Percentiles rank a stretch among this genome's conserved stretches.
phyloP scores from a whole-genome alignment of 441 rosid species.

The Populus hybrid region DNA sequence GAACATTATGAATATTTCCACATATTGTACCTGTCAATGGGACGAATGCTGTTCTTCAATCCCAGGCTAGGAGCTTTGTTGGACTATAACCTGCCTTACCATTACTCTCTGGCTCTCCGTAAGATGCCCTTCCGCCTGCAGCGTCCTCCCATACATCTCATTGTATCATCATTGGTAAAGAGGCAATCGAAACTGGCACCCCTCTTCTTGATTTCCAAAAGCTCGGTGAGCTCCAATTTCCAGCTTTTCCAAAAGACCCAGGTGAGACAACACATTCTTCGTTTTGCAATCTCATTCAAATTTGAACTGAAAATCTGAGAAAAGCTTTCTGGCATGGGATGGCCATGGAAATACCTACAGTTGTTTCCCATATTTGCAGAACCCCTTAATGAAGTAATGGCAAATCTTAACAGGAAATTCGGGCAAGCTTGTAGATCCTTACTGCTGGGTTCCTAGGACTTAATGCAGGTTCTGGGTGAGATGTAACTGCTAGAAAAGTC shows the following conservation, averaged over 20 bases:
- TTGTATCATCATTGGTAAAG: constrained; percentile 81
- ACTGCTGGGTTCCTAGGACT: constrained; percentile 53
- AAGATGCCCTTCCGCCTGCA: constrained; percentile 95
- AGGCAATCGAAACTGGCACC: constrained; percentile 83
- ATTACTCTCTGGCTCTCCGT: constrained; percentile 95
- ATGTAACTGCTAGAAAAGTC: constrained; percentile 48
- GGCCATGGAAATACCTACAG: constrained; percentile 78
- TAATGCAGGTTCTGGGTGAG: constrained; percentile 38
- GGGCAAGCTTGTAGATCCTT: constrained; percentile 65
- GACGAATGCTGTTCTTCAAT: constrained; percentile 67
- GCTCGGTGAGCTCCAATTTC: constrained; percentile 74
- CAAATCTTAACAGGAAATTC: constrained; percentile 83
- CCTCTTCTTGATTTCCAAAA: constrained; percentile 74
- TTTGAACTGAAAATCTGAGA: constrained; percentile 38
- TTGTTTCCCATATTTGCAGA: constrained; percentile 81
- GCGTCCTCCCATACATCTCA: constrained; percentile 74
- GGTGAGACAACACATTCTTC: constrained; percentile 67
- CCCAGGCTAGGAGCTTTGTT: constrained; percentile 85
- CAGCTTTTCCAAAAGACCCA: constrained; percentile 71
- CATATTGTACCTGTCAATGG: constrained; percentile 65
- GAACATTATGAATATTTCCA: background rate
- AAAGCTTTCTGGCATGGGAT: constrained; percentile 51
- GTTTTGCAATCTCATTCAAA: constrained; percentile 32
- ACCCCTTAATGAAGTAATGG: constrained; percentile 77
- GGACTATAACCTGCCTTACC: constrained; percentile 92